Conservation (phyloP, 176 grass and related monocot genomes). For the Hordeum marinum region DNA sequence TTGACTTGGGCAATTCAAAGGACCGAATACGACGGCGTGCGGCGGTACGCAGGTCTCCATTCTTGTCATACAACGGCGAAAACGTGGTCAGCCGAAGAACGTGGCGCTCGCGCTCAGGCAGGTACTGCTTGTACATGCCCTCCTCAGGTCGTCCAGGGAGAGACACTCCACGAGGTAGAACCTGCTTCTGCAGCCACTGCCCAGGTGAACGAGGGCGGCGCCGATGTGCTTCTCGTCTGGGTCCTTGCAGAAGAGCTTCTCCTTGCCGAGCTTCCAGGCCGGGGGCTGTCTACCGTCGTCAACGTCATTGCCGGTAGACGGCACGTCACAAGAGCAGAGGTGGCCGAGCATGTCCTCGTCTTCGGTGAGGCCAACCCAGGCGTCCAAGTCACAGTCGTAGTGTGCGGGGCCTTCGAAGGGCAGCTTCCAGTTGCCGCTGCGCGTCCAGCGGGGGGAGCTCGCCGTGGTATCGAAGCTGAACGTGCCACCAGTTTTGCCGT, state of each 20-base stretch:
- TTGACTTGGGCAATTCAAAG: too few relatives aligned
- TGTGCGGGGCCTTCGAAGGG: background rate
- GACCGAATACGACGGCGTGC: too few relatives aligned
- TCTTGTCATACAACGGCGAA: too few relatives aligned
- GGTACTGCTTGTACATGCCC: too few relatives aligned
- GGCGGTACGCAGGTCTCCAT: too few relatives aligned
- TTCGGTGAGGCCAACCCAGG: background rate
- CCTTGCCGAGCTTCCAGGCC: background rate
- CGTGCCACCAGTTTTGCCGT: background rate
- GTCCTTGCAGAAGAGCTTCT: background rate
- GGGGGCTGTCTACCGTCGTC: background rate
- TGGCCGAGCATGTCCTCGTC: background rate
- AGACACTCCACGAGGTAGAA: conserved; percentile 4
- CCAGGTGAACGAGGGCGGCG: background rate
- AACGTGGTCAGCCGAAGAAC: too few relatives aligned
- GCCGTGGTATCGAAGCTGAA: background rate
- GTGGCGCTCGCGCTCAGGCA: too few relatives aligned
- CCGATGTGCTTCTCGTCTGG: background rate
- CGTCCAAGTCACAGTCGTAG: background rate
- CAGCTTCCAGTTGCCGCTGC: background rate
- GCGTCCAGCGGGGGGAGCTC: background rate
- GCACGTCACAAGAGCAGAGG: background rate
- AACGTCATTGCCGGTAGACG: background rate
- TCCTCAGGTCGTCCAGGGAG: too few relatives aligned
- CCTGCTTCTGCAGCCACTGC: background rate